Conservation (phyloP, 495 filamentous ascomycete species). For the Aspergillus carlsbadensis region DNA sequence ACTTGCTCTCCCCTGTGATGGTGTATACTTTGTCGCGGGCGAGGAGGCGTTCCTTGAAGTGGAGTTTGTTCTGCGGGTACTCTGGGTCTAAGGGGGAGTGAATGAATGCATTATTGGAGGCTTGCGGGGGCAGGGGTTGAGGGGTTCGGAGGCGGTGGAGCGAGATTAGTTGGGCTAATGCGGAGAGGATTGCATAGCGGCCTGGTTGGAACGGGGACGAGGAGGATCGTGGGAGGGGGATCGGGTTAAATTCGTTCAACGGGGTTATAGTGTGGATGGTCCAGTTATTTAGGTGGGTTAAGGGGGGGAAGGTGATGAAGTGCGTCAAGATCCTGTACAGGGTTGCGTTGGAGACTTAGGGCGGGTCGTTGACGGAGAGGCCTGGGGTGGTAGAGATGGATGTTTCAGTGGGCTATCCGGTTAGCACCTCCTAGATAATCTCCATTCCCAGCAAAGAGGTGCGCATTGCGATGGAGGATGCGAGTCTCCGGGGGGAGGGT, state of each 20-base stretch:
- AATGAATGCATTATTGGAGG: background rate
- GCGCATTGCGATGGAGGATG: background rate
- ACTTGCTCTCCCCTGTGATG: background rate
- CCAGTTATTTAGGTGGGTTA: background rate
- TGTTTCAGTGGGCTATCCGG: background rate
- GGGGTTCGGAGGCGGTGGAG: background rate
- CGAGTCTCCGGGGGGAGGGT: background rate
- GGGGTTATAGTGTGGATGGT: background rate
- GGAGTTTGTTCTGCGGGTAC: background rate
- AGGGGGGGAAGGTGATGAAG: background rate
- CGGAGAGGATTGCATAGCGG: background rate
- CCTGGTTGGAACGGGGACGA: background rate
- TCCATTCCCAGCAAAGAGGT: background rate
- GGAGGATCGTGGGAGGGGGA: background rate
- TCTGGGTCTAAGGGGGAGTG: background rate
- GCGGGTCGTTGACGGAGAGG: background rate
- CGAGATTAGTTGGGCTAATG: background rate
- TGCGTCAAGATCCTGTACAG: background rate
- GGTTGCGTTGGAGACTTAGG: background rate
- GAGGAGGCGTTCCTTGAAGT: background rate
- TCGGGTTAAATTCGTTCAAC: background rate
- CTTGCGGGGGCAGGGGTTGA: background rate
- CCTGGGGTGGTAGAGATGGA: background rate
- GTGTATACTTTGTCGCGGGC: background rate
- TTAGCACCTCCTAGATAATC: background rate